Percentiles rank a stretch among this genome's conserved stretches.
Conservation (phyloP, 495 filamentous ascomycete species). For the Penicillium canescens region DNA sequence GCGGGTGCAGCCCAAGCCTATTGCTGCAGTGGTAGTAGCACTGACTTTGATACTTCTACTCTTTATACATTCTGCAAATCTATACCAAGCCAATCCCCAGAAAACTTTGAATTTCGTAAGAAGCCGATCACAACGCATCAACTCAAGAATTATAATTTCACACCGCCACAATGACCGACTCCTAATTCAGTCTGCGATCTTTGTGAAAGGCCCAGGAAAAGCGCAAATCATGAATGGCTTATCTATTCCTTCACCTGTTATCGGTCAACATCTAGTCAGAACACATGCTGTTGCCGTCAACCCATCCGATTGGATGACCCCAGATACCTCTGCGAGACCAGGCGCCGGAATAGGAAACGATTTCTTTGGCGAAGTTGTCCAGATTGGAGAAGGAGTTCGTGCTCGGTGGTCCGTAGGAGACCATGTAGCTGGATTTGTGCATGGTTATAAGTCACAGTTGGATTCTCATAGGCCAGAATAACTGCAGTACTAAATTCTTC, state of each 20-base stretch:
- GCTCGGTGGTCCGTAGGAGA: not conserved
- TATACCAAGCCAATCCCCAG: no score
- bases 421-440: constrained; percentile 4
- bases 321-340: not conserved
- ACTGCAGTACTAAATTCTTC: not conserved
- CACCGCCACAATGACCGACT: not conserved
- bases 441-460: not conserved
- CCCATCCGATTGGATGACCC: constrained; percentile 1
- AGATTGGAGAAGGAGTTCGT: not conserved
- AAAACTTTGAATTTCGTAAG: no score
- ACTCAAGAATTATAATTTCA: no score
- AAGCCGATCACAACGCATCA: no score
- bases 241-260: constrained; percentile 5
- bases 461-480: not conserved
- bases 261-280: not conserved
- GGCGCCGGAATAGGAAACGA: constrained; percentile 3
- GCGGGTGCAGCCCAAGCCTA: no score
- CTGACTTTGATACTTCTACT: no score
- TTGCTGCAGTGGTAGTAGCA: no score
- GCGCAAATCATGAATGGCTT: not conserved
- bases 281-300: constrained; percentile 7
- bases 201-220: not conserved
- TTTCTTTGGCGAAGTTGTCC: constrained; percentile 5
- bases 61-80: no score
- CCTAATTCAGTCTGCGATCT: constrained; percentile 3